Evolutionary conservation across 1,284 basidiomycete species (phyloP), one percentile per base, ranked within the genome.

Genomic region (Moesziomyces aphidis): DNA sequence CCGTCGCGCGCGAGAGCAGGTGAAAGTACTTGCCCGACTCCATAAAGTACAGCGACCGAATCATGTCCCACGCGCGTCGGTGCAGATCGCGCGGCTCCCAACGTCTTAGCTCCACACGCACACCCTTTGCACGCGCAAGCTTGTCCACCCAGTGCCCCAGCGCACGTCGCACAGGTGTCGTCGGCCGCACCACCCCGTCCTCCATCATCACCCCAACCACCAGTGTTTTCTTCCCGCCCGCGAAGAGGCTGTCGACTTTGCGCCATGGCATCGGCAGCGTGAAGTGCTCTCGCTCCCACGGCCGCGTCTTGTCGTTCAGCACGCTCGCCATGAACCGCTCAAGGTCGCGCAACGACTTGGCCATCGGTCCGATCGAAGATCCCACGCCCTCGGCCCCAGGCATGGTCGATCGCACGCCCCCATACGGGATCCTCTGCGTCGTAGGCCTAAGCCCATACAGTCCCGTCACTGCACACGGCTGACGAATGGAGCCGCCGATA

Each of bases 11-110:
- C 22, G 65, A 65, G 49, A 78, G 55, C 6, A 63, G 59, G 11
- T 55, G 24, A 26, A 77, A 67, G 34, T 67, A 47, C 50, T 67
- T 61, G 24, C 77, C 77, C 8, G 56, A 56, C 5, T 78, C 77
- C 59, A 72, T 69, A 50, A 77, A 78, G 58, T 78, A 78, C 51
- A 77, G 66, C 24, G 68, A 59, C 36, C 76, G 64, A 50, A 72
- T 66, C 2, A 78, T 31, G 50, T 67, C 57, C 76, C 76, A 78
- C 23, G 65, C 76, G 15, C 64, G 51, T 1, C 55, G 48, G 26
- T 70, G 66, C 23, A 70, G 47, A 31, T 71, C 68, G 43, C 54
- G 43, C 31, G 67, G 72, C 21, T 65, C 42, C 63, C 63, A 70
- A 0, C 42, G 34, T 39, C 57, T 42, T 4, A 75, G 63, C 39